phyloP scores from a whole-genome alignment of 495 filamentous ascomycete species.

The Ramalina intermedia region DNA sequence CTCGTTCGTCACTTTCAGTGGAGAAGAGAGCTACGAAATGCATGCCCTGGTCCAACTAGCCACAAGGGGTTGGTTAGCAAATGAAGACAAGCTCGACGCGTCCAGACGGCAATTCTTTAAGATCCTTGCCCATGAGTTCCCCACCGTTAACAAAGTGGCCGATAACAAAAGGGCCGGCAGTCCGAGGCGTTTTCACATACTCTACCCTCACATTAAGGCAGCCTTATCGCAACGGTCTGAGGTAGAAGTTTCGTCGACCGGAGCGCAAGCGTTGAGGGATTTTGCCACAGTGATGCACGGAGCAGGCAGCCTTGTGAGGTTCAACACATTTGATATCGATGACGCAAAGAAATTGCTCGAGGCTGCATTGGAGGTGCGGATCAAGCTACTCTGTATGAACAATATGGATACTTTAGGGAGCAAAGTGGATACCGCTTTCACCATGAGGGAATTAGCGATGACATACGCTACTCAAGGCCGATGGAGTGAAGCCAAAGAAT shows the following conservation, averaged over 20 bases:
- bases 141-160: no score
- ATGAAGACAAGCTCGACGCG: slow-evolving; percentile 20
- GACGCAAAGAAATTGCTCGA: not conserved
- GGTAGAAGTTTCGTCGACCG: not conserved
- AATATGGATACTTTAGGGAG: not conserved
- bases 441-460: not conserved
- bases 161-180: no score
- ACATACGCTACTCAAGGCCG: not conserved
- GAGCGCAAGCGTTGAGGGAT: not conserved
- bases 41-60: slow-evolving; percentile 33
- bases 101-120: slow-evolving; percentile 26
- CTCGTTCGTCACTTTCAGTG: slow-evolving; percentile 1
- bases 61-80: slow-evolving; percentile 28
- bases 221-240: not conserved
- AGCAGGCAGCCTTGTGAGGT: not conserved
- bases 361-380: not conserved
- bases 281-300: not conserved
- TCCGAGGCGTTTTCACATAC: no score
- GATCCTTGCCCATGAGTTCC: no score
- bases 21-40: slow-evolving; percentile 21
- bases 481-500: not conserved
- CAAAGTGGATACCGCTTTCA: not conserved
- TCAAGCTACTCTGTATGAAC: not conserved
- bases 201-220: not conserved
- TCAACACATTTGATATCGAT: no score